Evolutionary conservation across 768 basidiomycete genomes (phyloP), one percentile per base, ranked within the genome.

Genomic region (Phlebiopsis flavidoalba): DNA sequence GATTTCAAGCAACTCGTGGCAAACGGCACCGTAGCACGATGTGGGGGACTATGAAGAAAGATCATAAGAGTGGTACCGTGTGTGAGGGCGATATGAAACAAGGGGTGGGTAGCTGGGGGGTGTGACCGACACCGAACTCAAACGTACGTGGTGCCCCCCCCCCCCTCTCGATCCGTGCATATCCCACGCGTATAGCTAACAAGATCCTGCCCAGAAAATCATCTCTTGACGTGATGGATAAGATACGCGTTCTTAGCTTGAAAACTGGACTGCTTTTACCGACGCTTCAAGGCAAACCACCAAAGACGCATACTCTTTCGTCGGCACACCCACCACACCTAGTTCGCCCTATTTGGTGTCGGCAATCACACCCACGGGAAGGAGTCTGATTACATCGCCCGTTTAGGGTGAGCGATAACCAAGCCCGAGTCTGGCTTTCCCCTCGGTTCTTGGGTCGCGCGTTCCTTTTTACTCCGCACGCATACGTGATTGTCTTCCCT

Each of bases 31-130:
- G n/a, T 14, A 82, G 82, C 0, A 76, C 71, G 3, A 76, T 79
- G n/a, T 59, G 83, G 83, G n/a, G 2, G 86, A 88, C 64, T n/a
- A 80, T 92, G 77, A 84, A 80, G 72, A 82, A n/a, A 83, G 64
- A 85, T 90, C 71, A 91, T n/a, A 91, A 74, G 81, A 86, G 22
- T 89, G 86, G 86, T 86, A 82, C 70, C 78, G 82, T n/a, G n/a
- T n/a, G n/a, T 52, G 69, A 70, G 17, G 74, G 75, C n/a, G n/a
- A n/a, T n/a, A 74, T 79, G 73, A 70, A n/a, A 78, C 61, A 62
- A 65, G 5, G 73, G 73, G 72, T 74, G 19, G 72, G 72, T 8
- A 72, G 74, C n/a, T n/a, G n/a, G n/a, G n/a, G n/a, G n/a, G n/a
- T n/a, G n/a, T n/a, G n/a, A n/a, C n/a, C 35, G 66, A 73, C 54